phyloP scores from a whole-genome alignment of 352 stramenopile genomes.

The Aphanomyces stellatus region DNA sequence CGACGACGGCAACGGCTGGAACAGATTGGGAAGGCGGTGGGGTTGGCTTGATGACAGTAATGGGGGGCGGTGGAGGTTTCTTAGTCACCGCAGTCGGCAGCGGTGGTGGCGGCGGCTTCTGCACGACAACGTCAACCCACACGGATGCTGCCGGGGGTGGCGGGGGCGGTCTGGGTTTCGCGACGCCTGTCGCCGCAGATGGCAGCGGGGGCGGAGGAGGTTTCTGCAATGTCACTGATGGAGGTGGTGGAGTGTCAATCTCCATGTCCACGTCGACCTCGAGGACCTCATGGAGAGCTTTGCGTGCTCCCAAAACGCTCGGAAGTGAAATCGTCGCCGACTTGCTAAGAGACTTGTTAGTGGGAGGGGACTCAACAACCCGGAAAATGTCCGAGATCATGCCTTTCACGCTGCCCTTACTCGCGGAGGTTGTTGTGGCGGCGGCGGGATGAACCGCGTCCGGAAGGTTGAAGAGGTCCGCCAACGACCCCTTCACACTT shows the following conservation, averaged over 20 bases:
- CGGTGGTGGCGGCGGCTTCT: neutral
- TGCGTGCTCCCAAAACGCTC: neutral
- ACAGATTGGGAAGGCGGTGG: neutral
- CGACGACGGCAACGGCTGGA: neutral
- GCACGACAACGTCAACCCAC: no score
- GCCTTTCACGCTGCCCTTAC: constrained; percentile 9
- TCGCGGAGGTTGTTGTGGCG: neutral
- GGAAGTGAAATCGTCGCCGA: neutral
- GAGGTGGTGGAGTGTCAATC: neutral
- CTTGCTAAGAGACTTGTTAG: constrained; percentile 14
- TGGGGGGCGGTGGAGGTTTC: neutral
- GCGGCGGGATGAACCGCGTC: neutral
- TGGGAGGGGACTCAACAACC: neutral
- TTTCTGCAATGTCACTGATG: neutral
- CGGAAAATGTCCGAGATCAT: constrained; percentile 12
- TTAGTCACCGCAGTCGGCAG: neutral
- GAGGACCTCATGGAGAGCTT: neutral
- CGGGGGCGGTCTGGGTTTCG: no score
- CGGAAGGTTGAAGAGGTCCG: neutral
- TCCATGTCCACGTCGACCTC: neutral
- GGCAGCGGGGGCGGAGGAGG: neutral
- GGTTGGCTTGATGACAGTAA: neutral
- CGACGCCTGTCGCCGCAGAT: no score
- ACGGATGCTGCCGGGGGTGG: no score
- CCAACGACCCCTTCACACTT: neutral